These are phyloP conservation scores for Byssoonygena ceratinophila DNA, from an alignment of 2,329 filamentous ascomycete species.

Conservation along the genomic window DNA sequence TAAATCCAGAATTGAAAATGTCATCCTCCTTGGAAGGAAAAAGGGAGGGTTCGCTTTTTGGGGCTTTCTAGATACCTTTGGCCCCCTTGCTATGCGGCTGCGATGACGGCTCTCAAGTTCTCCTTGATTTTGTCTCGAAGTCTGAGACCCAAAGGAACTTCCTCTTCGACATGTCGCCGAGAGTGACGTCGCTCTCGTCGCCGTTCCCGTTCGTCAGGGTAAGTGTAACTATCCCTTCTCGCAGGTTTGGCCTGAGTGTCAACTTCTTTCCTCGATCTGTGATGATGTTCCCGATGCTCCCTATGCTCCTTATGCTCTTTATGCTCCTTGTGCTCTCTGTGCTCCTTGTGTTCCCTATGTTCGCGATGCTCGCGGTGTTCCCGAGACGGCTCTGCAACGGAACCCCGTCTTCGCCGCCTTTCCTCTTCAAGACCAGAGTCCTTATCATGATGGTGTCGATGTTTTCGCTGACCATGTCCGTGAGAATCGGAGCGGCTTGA, in stretches of 20 bases:
- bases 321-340: not conserved
- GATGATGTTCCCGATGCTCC: slow-evolving; percentile 5
- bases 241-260: slow-evolving; percentile 4
- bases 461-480: slow-evolving; percentile 18
- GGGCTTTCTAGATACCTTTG: not conserved
- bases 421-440: slow-evolving; percentile 4
- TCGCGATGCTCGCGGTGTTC: slow-evolving; percentile 3
- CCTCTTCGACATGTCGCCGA: slow-evolving; percentile 7
- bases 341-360: not conserved
- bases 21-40: not conserved
- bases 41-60: not conserved
- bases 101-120: slow-evolving; percentile 14
- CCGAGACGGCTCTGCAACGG: not conserved
- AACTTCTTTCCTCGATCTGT: slow-evolving; percentile 8
- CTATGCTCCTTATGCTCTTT: not conserved
- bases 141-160: slow-evolving; percentile 5
- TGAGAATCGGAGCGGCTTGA: slow-evolving; percentile 25
- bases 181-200: slow-evolving; percentile 5
- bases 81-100: slow-evolving; percentile 5
- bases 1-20: slow-evolving; percentile 1
- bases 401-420: slow-evolving; percentile 6
- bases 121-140: slow-evolving; percentile 13
- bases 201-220: slow-evolving; percentile 9
- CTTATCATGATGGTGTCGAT: slow-evolving; percentile 6
- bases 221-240: slow-evolving; percentile 12